These are phyloP conservation scores for Monotropa hypopitys DNA, from an alignment of 179 eudicot species.

Conservation along the genomic window DNA sequence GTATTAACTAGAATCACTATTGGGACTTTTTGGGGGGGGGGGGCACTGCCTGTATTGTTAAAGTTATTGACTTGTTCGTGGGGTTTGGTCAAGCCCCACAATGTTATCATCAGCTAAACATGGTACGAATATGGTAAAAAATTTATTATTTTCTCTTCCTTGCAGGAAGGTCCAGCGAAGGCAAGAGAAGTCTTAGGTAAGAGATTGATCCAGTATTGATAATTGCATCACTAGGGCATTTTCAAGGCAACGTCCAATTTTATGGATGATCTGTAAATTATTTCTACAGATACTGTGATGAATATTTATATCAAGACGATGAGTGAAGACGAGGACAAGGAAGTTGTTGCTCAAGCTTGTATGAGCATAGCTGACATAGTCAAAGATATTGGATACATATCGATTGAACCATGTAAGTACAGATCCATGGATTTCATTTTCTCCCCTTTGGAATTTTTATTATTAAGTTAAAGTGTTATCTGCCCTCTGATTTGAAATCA, in stretches of 20 bases:
- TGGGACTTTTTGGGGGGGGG: background rate
- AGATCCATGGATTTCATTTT: background rate
- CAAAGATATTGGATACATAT: slow-evolving; percentile 55
- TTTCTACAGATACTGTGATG: slow-evolving; percentile 63
- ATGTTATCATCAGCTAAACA: background rate
- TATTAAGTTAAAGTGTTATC: background rate
- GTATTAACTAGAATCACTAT: background rate
- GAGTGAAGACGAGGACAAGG: slow-evolving; percentile 92
- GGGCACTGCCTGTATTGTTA: background rate
- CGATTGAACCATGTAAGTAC: slow-evolving; percentile 73
- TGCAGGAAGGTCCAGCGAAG: slow-evolving; percentile 73
- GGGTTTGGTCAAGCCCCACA: background rate
- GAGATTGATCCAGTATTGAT: slow-evolving; percentile 6
- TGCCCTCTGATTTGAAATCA: slow-evolving; percentile 11
- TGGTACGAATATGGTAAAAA: background rate
- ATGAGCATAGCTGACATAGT: slow-evolving; percentile 60
- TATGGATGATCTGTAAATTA: background rate
- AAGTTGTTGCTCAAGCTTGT: slow-evolving; percentile 98
- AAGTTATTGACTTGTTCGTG: background rate
- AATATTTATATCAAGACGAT: slow-evolving; percentile 71
- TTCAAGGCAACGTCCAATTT: background rate
- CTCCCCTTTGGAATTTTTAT: background rate
- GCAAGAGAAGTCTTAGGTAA: slow-evolving; percentile 68
- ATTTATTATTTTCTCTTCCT: background rate
- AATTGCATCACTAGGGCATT: background rate